phyloP scores from a whole-genome alignment of 306 rosid genomes.

The Astragalus membranaceus region DNA sequence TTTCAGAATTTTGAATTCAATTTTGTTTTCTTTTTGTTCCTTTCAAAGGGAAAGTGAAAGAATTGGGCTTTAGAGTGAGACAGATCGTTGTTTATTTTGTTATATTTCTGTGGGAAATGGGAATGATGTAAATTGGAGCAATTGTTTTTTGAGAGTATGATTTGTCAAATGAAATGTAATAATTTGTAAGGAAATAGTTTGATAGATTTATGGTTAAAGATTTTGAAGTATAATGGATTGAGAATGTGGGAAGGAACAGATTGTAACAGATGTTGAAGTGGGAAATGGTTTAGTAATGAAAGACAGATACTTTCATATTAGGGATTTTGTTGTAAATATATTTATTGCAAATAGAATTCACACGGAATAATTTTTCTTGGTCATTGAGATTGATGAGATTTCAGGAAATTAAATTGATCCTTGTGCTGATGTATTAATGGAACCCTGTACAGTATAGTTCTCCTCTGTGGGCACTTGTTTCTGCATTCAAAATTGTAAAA shows the following conservation, averaged over 20 bases:
- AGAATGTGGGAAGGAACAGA: not conserved
- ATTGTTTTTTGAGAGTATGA: not conserved
- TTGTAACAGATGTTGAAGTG: not conserved
- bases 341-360: not conserved
- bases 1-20: not conserved
- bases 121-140: not conserved
- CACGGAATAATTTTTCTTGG: not conserved
- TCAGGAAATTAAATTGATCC: constrained; percentile 7
- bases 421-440: not conserved
- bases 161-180: not conserved
- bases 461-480: not conserved
- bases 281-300: not conserved
- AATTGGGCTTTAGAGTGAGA: not conserved
- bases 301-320: not conserved
- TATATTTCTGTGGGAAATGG: not conserved
- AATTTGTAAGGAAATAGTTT: not conserved
- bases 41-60: not conserved
- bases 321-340: not conserved
- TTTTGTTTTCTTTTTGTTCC: not conserved
- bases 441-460: not conserved
- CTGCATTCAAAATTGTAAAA: constrained; percentile 12
- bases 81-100: not conserved
- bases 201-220: not conserved
- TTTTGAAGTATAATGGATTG: not conserved
- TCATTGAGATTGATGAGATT: not conserved